Conservation (phyloP, 176 grass and related monocot species). For the Tillandsia fasciculata region DNA sequence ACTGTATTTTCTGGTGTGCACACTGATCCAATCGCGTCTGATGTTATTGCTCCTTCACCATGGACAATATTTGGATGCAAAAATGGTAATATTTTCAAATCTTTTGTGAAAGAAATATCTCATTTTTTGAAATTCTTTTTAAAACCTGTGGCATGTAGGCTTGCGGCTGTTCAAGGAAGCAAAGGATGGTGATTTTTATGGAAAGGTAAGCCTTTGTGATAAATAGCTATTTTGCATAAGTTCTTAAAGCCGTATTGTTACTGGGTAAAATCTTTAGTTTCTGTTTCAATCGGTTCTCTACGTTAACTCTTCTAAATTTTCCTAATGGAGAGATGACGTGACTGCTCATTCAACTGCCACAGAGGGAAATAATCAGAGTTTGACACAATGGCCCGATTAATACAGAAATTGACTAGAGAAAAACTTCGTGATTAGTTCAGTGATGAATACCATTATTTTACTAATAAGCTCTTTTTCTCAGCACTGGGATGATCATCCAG, state of each 20-base stretch:
- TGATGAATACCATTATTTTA: too few species aligned
- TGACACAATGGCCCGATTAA: too few species aligned
- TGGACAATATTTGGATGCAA: constrained; percentile 93
- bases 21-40: constrained; percentile 75
- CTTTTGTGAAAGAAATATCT: not conserved
- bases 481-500: constrained; percentile 92
- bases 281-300: too few species aligned
- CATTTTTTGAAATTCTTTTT: not conserved
- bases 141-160: constrained; percentile 29
- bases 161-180: constrained; percentile 91
- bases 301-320: too few species aligned
- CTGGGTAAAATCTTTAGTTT: too few species aligned
- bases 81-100: constrained; percentile 42
- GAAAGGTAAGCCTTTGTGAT: constrained; percentile 37
- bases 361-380: too few species aligned
- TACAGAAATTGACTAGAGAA: too few species aligned
- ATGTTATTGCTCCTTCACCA: constrained; percentile 85
- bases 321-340: too few species aligned
- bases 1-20: constrained; percentile 73
- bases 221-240: not conserved
- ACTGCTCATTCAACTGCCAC: too few species aligned
- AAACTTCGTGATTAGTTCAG: too few species aligned
- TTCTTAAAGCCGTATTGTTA: constrained; percentile 1
- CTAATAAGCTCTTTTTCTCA: constrained; percentile 25
- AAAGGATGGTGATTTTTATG: constrained; percentile 63